Conservation (phyloP, 1,139 yeast species). For the Saccharomyces hybrid region DNA sequence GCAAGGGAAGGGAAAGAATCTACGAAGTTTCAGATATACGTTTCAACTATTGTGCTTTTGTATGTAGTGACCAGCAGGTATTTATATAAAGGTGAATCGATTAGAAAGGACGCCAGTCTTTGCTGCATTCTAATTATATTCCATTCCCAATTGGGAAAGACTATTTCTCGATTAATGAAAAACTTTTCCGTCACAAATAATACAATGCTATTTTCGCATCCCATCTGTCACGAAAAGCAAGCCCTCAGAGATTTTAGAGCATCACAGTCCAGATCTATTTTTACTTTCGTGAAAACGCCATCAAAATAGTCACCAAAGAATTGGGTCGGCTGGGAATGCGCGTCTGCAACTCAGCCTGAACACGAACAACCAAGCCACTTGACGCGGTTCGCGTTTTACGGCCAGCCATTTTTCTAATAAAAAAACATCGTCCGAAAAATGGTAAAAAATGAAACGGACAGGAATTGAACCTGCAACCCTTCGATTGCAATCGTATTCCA, state of each 20-base stretch:
- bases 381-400: neutral
- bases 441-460: slow-evolving; percentile 52
- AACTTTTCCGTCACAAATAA: neutral
- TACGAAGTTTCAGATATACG: neutral
- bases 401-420: slow-evolving; percentile 4
- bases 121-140: neutral
- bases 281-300: neutral
- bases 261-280: neutral
- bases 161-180: neutral
- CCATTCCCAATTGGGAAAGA: neutral
- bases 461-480: slow-evolving; percentile 74
- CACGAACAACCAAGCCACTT: neutral
- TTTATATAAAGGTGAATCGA: neutral
- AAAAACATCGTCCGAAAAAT: slow-evolving; percentile 4
- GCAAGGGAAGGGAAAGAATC: neutral
- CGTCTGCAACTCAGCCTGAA: neutral
- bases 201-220: neutral
- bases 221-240: neutral
- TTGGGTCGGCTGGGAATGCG: neutral
- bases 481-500: slow-evolving; percentile 42
- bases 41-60: neutral
- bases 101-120: neutral
- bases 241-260: neutral
- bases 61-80: neutral
- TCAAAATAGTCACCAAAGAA: neutral